phyloP scores from a whole-genome alignment of 148 eudicot species.

The Dianthus caryophyllus region DNA sequence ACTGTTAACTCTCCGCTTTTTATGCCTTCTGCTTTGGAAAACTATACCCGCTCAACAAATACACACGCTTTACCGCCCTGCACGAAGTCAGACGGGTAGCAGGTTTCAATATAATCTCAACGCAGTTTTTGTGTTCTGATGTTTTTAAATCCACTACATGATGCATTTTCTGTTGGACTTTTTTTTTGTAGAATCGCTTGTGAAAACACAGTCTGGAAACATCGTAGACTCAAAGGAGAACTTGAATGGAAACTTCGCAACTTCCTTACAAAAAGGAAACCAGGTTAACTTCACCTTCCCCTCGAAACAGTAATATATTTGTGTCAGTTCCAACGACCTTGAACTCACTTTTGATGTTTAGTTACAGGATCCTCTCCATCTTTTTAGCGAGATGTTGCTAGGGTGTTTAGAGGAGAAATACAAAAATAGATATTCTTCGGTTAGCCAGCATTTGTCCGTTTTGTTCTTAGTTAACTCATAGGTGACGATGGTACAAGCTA shows the following conservation, averaged over 20 bases:
- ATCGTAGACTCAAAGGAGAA: constrained; percentile 84
- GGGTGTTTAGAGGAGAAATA: constrained; percentile 53
- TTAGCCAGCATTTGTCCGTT: constrained; percentile 18
- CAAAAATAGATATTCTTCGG: constrained; percentile 43
- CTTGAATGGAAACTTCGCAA: constrained; percentile 42
- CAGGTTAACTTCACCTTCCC: constrained; percentile 34
- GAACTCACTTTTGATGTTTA: not conserved
- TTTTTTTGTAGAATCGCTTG: constrained; percentile 53
- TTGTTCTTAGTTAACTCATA: not conserved
- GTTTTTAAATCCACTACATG: not conserved
- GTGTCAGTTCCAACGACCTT: not conserved
- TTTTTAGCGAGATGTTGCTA: constrained; percentile 46
- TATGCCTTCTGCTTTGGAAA: constrained; percentile 46
- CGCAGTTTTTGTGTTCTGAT: not conserved
- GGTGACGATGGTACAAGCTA: not conserved
- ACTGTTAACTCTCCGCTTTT: constrained; percentile 50
- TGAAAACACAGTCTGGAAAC: constrained; percentile 46
- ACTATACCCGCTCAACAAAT: constrained; percentile 27
- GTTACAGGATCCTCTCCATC: constrained; percentile 48
- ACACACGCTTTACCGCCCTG: constrained; percentile 31
- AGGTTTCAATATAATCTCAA: constrained; percentile 37
- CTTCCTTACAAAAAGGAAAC: constrained; percentile 43
- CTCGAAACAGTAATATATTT: not conserved
- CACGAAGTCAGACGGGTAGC: constrained; percentile 51
- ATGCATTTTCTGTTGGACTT: not conserved